phyloP scores from a whole-genome alignment of 1,284 basidiomycete species.

The Cystobasidium slooffiae region DNA sequence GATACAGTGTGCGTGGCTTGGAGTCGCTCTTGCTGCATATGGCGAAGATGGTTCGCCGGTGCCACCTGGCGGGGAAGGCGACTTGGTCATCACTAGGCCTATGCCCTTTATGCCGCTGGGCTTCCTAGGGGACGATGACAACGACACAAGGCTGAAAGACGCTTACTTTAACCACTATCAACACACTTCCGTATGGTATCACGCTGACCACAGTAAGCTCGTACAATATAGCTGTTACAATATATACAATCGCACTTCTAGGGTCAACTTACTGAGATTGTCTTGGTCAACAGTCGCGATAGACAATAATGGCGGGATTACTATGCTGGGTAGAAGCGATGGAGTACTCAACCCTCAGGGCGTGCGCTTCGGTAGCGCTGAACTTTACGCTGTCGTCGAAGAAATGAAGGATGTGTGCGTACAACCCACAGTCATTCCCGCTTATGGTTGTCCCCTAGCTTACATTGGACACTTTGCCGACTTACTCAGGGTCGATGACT shows the following conservation, averaged over 20 bases:
- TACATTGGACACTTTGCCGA: slow-evolving; percentile 45
- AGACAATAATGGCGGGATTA: slow-evolving; percentile 61
- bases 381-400: slow-evolving; percentile 82
- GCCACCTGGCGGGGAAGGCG: slow-evolving; percentile 58
- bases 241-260: not conserved
- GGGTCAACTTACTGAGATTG: not conserved
- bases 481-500: slow-evolving; percentile 66
- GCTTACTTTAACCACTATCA: slow-evolving; percentile 72
- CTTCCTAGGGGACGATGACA: slow-evolving; percentile 71
- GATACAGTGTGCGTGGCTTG: slow-evolving; percentile 81
- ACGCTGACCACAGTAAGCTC: slow-evolving; percentile 65
- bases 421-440: not conserved
- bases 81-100: slow-evolving; percentile 70
- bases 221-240: slow-evolving; percentile 52
- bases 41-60: slow-evolving; percentile 58
- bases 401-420: slow-evolving; percentile 49
- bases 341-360: slow-evolving; percentile 73
- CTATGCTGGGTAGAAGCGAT: slow-evolving; percentile 82
- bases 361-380: slow-evolving; percentile 80
- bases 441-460: not conserved
- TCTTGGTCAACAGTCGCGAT: slow-evolving; percentile 1
- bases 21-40: slow-evolving; percentile 65
- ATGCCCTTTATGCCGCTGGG: slow-evolving; percentile 85
- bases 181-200: slow-evolving; percentile 69
- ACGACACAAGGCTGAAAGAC: slow-evolving; percentile 66